A percentile compares a stretch with the other conserved stretches of the same genome.
These are phyloP conservation scores for Gossypium raimondii DNA, from an alignment of 345 rosid genomes.

Conservation along the genomic window DNA sequence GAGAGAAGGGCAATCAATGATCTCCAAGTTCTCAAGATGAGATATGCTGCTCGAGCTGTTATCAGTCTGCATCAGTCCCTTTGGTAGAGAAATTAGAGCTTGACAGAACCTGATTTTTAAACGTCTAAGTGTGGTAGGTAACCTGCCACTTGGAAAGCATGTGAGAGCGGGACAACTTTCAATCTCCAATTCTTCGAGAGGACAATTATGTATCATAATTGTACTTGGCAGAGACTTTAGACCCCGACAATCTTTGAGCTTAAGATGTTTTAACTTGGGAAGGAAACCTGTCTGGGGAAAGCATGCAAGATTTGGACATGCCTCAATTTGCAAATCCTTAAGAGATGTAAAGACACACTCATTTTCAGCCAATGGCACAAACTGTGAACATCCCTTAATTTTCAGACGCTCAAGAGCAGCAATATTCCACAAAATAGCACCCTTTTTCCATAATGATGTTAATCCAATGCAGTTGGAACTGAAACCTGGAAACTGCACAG, in stretches of 20 bases:
- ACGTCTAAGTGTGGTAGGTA: neutral
- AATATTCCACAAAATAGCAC: neutral
- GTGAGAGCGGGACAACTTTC: constrained; percentile 3
- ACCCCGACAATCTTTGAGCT: constrained; percentile 2
- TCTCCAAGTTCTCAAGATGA: constrained; percentile 21
- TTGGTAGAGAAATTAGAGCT: constrained; percentile 8
- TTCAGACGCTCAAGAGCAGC: constrained; percentile 11
- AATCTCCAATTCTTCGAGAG: constrained; percentile 16
- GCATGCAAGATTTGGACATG: constrained; percentile 16
- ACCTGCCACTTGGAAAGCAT: constrained; percentile 4
- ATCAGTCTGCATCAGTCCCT: constrained; percentile 13
- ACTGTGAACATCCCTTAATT: neutral
- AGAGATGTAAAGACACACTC: neutral
- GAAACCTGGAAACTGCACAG: neutral
- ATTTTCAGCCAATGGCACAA: neutral
- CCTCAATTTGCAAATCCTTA: constrained; percentile 10
- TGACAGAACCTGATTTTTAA: neutral
- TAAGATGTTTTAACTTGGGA: constrained; percentile 7
- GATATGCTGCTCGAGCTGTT: neutral
- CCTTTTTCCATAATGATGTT: constrained; percentile 1
- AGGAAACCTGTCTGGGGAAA: constrained; percentile 10
- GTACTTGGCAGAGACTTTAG: neutral
- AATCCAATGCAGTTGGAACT: constrained; percentile 10
- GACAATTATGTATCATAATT: neutral
- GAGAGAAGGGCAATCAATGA: constrained; percentile 24